These are phyloP conservation scores for Neonectria sp. DNA, from an alignment of 2,329 filamentous ascomycete genomes.

Conservation along the genomic window DNA sequence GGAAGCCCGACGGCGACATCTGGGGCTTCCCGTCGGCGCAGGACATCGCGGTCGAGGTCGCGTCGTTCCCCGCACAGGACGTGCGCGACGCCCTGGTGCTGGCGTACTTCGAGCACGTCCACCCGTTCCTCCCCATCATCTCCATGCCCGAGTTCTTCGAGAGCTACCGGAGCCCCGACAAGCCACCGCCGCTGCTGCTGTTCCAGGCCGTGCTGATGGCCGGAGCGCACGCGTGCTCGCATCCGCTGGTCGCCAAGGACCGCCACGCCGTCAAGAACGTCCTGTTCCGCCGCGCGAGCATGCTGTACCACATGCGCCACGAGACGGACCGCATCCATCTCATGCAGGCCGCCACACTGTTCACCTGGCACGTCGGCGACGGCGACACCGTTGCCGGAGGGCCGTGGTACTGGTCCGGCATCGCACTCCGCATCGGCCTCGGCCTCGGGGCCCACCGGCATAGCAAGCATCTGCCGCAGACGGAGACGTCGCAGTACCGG, in stretches of 20 bases:
- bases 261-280: constrained; percentile 47
- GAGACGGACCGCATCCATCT: constrained; percentile 45
- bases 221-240: constrained; percentile 42
- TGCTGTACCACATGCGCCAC: constrained; percentile 47
- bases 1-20: constrained; percentile 39
- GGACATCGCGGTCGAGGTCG: constrained; percentile 40
- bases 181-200: constrained; percentile 36
- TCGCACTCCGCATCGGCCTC: constrained; percentile 41
- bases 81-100: constrained; percentile 42
- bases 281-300: constrained; percentile 43
- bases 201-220: constrained; percentile 47
- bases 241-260: constrained; percentile 42
- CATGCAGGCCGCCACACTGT: constrained; percentile 40
- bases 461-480: constrained; percentile 39
- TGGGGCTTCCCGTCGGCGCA: constrained; percentile 43
- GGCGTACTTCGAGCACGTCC: constrained; percentile 46
- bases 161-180: constrained; percentile 40
- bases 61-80: constrained; percentile 44
- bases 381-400: constrained; percentile 43
- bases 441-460: constrained; percentile 40
- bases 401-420: constrained; percentile 46
- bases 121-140: constrained; percentile 43
- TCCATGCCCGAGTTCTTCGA: constrained; percentile 45
- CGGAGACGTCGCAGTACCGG: constrained; percentile 43
- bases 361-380: constrained; percentile 46